phyloP scores from a whole-genome alignment of 768 basidiomycete species.

The Amanita thiersii region DNA sequence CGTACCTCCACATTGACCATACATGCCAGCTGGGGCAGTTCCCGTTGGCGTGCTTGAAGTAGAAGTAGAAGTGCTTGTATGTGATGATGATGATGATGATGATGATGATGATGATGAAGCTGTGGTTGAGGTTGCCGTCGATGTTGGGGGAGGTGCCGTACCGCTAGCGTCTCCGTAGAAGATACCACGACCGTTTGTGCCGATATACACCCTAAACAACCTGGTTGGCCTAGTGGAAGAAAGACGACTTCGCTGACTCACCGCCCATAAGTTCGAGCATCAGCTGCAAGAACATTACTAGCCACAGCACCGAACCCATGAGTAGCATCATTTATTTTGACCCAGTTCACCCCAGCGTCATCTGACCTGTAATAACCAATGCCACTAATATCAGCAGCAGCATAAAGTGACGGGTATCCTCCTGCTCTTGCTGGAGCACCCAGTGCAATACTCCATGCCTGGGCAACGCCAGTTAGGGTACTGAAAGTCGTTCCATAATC shows the following conservation, averaged over 20 bases:
- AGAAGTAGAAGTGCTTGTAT: conserved; percentile 14
- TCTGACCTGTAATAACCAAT: conserved; percentile 51
- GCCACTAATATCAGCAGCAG: conserved; percentile 41
- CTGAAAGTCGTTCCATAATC: conserved; percentile 42
- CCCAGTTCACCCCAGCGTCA: conserved; percentile 48
- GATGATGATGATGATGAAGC: conserved; percentile 16
- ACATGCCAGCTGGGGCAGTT: conserved; percentile 21
- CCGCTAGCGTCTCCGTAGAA: conserved; percentile 40
- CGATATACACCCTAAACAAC: conserved; percentile 43
- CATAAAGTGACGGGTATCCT: conserved; percentile 48
- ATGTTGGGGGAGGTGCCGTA: conserved; percentile 18
- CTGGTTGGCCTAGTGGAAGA: neutral
- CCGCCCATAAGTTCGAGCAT: conserved; percentile 49
- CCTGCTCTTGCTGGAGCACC: conserved; percentile 41
- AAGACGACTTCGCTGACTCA: conserved; percentile 16
- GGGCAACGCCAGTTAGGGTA: conserved; percentile 34
- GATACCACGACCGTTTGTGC: conserved; percentile 53
- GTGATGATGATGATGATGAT: conserved; percentile 13
- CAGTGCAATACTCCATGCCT: conserved; percentile 51
- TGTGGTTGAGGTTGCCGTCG: conserved; percentile 16
- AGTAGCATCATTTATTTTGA: conserved; percentile 46
- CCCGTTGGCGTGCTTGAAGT: conserved; percentile 21
- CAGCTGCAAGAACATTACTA: conserved; percentile 40
- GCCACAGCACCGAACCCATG: conserved; percentile 50
- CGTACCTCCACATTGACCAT: conserved; percentile 36